phyloP scores from a whole-genome alignment of 306 rosid species.

The Cucurbita maxima region DNA sequence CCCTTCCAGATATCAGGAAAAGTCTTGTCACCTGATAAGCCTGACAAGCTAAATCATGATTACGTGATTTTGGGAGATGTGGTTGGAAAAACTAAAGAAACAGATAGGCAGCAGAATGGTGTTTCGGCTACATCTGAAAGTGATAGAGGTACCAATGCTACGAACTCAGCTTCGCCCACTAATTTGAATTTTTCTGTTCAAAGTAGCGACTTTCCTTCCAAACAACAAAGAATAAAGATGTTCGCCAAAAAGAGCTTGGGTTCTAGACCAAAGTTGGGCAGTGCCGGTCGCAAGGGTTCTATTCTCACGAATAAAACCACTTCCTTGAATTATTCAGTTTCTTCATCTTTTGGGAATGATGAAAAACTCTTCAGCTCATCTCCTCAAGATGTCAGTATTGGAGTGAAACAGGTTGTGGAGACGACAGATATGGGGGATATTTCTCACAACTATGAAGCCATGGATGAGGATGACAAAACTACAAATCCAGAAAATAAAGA shows the following conservation, averaged over 20 bases:
- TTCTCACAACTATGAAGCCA: constrained; percentile 17
- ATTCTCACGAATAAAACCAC: constrained; percentile 19
- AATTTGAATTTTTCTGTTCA: constrained; percentile 18
- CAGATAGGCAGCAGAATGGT: constrained; percentile 17
- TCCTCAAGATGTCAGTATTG: constrained; percentile 14
- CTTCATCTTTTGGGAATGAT: constrained; percentile 7
- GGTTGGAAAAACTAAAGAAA: constrained; percentile 15
- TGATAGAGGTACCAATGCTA: constrained; percentile 15
- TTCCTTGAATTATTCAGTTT: constrained; percentile 11
- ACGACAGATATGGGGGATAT: constrained; percentile 8
- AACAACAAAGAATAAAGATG: constrained; percentile 28
- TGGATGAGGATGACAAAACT: constrained; percentile 50
- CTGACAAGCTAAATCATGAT: constrained; percentile 17
- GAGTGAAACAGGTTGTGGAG: constrained; percentile 11
- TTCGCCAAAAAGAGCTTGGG: constrained; percentile 46
- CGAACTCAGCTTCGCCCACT: constrained; percentile 20
- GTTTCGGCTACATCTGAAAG: constrained; percentile 19
- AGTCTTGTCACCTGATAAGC: constrained; percentile 16
- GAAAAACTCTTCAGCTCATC: constrained; percentile 15
- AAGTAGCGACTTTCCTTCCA: constrained; percentile 12
- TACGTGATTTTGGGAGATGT: constrained; percentile 12
- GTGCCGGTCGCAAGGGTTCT: constrained; percentile 26
- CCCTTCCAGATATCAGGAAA: constrained; percentile 14
- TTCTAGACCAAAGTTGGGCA: constrained; percentile 34
- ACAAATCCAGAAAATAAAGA: constrained; percentile 53